These are phyloP conservation scores for Mrakia hoshinonis DNA, from an alignment of 768 basidiomycete species.

Conservation along the genomic window DNA sequence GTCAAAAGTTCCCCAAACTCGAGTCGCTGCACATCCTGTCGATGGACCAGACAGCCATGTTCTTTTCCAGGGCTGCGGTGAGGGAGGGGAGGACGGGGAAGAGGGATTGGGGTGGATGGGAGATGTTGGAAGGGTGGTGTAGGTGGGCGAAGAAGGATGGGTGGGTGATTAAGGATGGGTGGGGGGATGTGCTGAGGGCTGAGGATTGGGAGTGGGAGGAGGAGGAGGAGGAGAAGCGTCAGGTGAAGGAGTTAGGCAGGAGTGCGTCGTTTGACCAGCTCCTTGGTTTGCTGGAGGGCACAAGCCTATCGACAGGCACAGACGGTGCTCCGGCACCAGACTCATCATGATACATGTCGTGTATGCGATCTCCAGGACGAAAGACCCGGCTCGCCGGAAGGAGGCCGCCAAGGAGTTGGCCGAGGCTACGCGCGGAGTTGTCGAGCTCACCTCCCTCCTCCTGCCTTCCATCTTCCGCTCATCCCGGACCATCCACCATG, in stretches of 20 bases:
- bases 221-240: neutral
- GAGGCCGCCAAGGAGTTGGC: too few relatives aligned
- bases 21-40: slow-evolving; percentile 14
- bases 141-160: slow-evolving; percentile 4
- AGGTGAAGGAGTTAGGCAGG: neutral
- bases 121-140: slow-evolving; percentile 4
- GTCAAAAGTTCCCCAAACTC: slow-evolving; percentile 13
- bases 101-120: neutral
- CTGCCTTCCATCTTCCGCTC: too few relatives aligned
- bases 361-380: too few relatives aligned
- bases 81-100: neutral
- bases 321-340: too few relatives aligned
- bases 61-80: neutral
- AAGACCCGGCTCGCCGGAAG: too few relatives aligned
- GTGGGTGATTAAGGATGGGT: slow-evolving; percentile 5
- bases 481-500: too few relatives aligned
- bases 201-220: slow-evolving; percentile 17
- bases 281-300: neutral
- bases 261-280: neutral
- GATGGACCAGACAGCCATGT: slow-evolving; percentile 10
- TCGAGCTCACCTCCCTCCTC: too few relatives aligned
- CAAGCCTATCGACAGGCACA: neutral
- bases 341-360: too few relatives aligned
- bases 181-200: slow-evolving; percentile 4
- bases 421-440: too few relatives aligned